A percentile compares a stretch with the other conserved stretches of the same genome.
phyloP scores from a whole-genome alignment of 306 rosid genomes.

The Fagus crenata region DNA sequence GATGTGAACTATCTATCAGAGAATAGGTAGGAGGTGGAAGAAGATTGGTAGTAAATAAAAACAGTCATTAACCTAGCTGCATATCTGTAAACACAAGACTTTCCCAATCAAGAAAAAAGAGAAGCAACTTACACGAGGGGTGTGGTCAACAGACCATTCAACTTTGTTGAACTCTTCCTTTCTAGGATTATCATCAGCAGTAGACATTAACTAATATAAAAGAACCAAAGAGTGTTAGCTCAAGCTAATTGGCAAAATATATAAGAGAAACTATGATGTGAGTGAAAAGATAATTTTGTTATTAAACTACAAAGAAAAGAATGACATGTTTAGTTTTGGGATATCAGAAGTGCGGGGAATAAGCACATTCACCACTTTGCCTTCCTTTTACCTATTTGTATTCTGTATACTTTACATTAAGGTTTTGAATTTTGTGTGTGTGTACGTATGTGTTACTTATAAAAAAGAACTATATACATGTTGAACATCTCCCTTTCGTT shows the following conservation, averaged over 20 bases:
- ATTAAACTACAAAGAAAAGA: neutral
- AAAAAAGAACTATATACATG: too few relatives aligned
- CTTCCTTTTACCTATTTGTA: neutral
- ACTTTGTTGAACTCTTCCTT: conserved; percentile 82
- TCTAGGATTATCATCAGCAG: conserved; percentile 40
- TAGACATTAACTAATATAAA: conserved; percentile 53
- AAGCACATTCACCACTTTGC: neutral
- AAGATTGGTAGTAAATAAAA: neutral
- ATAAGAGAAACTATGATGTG: neutral
- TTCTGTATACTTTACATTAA: neutral
- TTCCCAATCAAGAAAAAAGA: conserved; percentile 20
- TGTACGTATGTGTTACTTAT: too few relatives aligned
- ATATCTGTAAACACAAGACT: neutral
- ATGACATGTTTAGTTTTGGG: neutral
- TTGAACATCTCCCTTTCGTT: neutral
- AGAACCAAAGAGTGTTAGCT: conserved; percentile 21
- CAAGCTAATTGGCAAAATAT: conserved; percentile 23
- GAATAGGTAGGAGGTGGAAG: neutral
- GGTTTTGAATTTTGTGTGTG: too few relatives aligned
- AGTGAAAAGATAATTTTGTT: neutral
- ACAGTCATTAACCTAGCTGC: neutral
- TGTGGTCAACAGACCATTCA: conserved; percentile 73
- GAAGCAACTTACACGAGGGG: conserved; percentile 65
- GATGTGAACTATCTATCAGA: neutral
- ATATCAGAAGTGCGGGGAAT: neutral